Base-by-base conservation (phyloP, 257 asterid species). In the Capsicum chinense region DNA sequence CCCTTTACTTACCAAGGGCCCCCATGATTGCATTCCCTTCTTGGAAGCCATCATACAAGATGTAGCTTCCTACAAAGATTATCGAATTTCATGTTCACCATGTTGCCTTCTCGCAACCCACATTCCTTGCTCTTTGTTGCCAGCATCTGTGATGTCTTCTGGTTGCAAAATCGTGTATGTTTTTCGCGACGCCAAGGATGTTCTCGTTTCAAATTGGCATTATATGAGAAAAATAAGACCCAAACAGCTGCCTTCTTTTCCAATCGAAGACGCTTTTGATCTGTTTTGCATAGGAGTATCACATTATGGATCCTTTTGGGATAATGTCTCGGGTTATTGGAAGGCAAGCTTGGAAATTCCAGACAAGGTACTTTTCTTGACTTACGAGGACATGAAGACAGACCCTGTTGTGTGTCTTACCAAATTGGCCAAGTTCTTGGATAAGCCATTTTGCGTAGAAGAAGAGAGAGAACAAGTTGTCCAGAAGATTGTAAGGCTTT, bases 11-110 rank as follows among this genome's bases (percentile, higher is more conserved):
- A 15, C 74, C 19, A 35, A 13, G 21, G n/a, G 11, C 17, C 48
- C 73, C 48, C 73, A 66, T 13, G 73, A 66, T 33, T 35, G 73
- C 73, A 35, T 66, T 33, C 73, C 73, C 73, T 66, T 66, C 19
- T 13, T 66, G 48, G 73, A 66, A 66, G 4, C 73, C 19, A 33
- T 66, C 48, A 66, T 66, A 35, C 19, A 35, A 35, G 48, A 66
- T 66, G 48, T 33, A 66, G 2, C 73, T 26, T 66, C 73, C 48
- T 66, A 35, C 48, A 9, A 35, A 33, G 48, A 35, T 66, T 26
- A 66, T 12, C 73, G 7, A 13, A 33, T 66, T 67, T 67, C 19
- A 2, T 67, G 50, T 67, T 67, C 19, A n/a, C 74, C 19, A 6
- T 2, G 6, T 35, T 37, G 74, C 74, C 74, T 67, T 67, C 7